phyloP scores from a whole-genome alignment of 768 basidiomycete genomes.

The Tricholoma matsutake region DNA sequence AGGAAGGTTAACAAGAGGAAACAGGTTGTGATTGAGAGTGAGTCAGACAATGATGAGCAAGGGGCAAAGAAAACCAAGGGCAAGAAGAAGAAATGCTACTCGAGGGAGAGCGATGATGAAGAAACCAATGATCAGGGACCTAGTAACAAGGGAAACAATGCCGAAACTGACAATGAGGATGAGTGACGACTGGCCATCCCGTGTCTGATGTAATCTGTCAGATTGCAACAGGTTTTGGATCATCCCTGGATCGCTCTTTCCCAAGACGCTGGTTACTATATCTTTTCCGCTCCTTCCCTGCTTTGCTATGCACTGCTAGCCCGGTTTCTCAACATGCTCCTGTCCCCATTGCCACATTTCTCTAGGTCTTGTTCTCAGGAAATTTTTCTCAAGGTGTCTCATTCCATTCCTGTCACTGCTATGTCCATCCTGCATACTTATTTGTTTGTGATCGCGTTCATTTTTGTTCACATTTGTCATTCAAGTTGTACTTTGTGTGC shows the following conservation, averaged over 20 bases:
- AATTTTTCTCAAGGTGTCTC: no score
- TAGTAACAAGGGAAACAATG: background rate
- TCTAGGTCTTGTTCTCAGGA: background rate
- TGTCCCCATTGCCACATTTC: no score
- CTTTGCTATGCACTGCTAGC: no score
- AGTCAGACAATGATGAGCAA: background rate
- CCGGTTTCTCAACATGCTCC: no score
- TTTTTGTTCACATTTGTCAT: background rate
- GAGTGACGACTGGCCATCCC: background rate
- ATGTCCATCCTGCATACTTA: background rate
- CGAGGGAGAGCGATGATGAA: background rate
- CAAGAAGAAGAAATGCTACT: background rate
- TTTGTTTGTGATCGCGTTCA: background rate
- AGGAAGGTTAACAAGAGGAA: background rate
- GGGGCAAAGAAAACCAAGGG: background rate
- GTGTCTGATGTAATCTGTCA: background rate
- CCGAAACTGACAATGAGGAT: background rate
- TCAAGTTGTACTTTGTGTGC: background rate
- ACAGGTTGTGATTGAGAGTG: background rate
- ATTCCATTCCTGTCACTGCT: no score
- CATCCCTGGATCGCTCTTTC: background rate
- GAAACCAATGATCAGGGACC: no score
- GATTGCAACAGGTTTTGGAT: background rate
- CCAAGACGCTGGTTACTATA: no score
- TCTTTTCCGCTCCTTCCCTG: no score